Evolutionary conservation across 306 rosid species (phyloP), one percentile per base, ranked within the genome.

Genomic region (Lagenaria siceraria): DNA sequence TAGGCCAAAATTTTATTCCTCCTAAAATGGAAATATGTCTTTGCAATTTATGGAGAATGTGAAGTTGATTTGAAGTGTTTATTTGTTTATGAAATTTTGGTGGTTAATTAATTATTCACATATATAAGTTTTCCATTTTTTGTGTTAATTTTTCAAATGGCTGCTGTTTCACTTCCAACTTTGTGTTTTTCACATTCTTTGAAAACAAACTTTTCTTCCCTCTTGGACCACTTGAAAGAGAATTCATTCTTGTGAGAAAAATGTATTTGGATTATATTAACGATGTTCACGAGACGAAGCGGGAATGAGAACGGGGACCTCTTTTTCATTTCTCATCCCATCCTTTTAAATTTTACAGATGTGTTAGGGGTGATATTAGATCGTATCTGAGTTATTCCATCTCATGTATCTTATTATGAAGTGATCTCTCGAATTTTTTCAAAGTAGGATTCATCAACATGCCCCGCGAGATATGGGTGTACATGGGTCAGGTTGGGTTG

Each of bases 151-250:
- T n/a, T 38, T n/a, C 48, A 64, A 66, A 7, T 19, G 52, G 48
- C 8, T 38, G 4, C 74, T 6, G 5, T 69, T 69, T 69, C 21
- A 22, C 21, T 69, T 69, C 12, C 22, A 2, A n/a, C n/a, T 0
- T 43, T 69, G 0, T 42, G 75, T 69, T 31, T 8, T 15, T 53
- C 36, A 40, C 81, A 77, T 81, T 82, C 40, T 36, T 58, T 63
- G 43, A 29, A 85, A 81, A 63, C 51, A 40, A 38, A 38, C 27
- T n/a, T n/a, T n/a, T 36, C 31, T 38, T n/a, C 18, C 18, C 10
- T 42, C 21, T 40, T 66, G 74, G 74, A 38, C 74, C 74, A 38
- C 74, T 36, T 40, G 27, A 35, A 33, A 64, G 15, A 35, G 10
- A 36, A 13, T 9, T 14, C 1, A 29, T 7, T 29, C 42, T 62